Base-by-base conservation (phyloP, 805 yeast genomes). In the Myxozyma neglecta region DNA sequence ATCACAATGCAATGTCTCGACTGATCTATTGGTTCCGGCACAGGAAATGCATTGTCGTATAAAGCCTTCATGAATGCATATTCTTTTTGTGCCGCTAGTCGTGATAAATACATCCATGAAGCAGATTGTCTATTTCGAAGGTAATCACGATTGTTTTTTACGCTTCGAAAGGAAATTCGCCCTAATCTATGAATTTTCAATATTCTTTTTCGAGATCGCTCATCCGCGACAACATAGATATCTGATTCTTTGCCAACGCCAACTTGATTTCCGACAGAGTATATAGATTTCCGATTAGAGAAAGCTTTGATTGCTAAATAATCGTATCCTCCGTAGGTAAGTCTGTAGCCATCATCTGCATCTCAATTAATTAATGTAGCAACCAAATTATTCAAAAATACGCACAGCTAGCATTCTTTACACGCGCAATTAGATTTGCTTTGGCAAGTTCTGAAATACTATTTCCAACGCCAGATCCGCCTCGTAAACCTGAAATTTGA, bases 211-310 rank as follows among this genome's bases (percentile, higher is more conserved):
- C 72, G 69, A 0, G 93, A 94, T 20, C 81, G 71, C 11, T 80
- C 77, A 70, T 88, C 92, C 60, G 87, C 85, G 0, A 89, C 92
- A 11, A 92, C 82, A 74, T 88, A 90, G 70, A 94, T 92, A 77
- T 94, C 99, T 2, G 97, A 91, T 75, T 94, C 99, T 72, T 94
- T 94, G 70, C 99, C 99, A 55, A 94, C 97, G 62, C 98, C 99
- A 68, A 93, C 91, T 9, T 88, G 89, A 50, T 86, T 81, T 16
- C 97, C 97, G 14, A 93, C 83, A 1, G 93, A 87, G 70, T 86
- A 86, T 9, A 94, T 72, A 0, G 90, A 81, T 46, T 86, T 84
- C 68, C 90, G 80, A 70, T 86, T 88, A 65, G 88, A 79, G 85
- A 94, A 84, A 8, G 96, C 82, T 74, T 87, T 90, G 66, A 94